Percentiles rank a stretch among this genome's conserved stretches.
Evolutionary conservation across 1,139 yeast species (phyloP).

Genomic region (Chernovozyma aurita): DNA sequence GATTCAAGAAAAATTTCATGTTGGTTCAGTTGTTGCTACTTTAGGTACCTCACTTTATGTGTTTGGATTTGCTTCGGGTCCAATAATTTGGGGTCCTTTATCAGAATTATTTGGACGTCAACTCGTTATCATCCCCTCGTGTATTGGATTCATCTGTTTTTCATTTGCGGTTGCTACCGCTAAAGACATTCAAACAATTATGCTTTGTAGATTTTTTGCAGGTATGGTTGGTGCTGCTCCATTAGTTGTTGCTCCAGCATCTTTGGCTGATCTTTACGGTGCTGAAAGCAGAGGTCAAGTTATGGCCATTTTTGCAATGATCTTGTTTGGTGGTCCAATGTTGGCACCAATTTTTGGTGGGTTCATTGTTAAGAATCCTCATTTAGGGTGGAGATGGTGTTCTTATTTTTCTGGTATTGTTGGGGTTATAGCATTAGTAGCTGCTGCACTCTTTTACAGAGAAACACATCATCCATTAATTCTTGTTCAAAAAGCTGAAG

Average conservation of each 20-base stretch:
- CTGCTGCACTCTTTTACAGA: constrained; percentile 23
- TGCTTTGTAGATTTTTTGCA: constrained; percentile 70
- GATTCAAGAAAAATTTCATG: constrained; percentile 41
- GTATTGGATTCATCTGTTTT: constrained; percentile 55
- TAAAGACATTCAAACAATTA: constrained; percentile 64
- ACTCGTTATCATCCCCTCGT: constrained; percentile 48
- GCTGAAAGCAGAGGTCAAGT: constrained; percentile 64
- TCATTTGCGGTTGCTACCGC: constrained; percentile 72
- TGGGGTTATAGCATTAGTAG: constrained; percentile 26
- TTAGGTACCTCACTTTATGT: constrained; percentile 71
- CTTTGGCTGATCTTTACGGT: constrained; percentile 71
- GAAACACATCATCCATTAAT: constrained; percentile 46
- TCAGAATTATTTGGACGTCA: constrained; percentile 74
- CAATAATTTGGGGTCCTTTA: constrained; percentile 75
- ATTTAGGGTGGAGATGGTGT: constrained; percentile 50
- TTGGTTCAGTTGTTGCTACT: constrained; percentile 53
- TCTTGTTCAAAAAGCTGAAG: constrained; percentile 50
- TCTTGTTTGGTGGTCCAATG: constrained; percentile 73
- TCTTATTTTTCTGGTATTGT: constrained; percentile 45
- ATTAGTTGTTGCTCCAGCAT: constrained; percentile 77
- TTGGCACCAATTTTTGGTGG: constrained; percentile 59
- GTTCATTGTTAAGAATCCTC: constrained; percentile 19
- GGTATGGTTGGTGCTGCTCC: constrained; percentile 81
- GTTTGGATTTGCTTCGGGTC: constrained; percentile 80
- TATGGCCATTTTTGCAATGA: constrained; percentile 57